These are phyloP conservation scores for Colletotrichum caudatum DNA, from an alignment of 2,329 filamentous ascomycete species.

Conservation along the genomic window DNA sequence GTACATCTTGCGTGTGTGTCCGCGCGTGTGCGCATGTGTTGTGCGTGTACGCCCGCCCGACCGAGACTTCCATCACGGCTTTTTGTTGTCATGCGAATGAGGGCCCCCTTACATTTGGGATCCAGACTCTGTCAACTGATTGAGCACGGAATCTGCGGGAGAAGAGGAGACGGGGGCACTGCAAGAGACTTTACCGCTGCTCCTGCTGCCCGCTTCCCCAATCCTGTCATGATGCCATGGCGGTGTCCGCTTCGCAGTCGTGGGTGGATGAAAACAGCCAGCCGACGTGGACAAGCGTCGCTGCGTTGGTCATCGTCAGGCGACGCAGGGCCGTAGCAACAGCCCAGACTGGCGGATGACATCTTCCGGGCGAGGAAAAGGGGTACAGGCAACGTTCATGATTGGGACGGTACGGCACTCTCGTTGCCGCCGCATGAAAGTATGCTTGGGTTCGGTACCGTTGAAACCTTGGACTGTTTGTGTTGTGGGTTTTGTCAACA, in stretches of 20 bases:
- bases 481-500: slow-evolving; percentile 18
- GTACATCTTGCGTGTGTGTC: background rate
- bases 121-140: background rate
- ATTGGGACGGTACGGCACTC: slow-evolving; percentile 4
- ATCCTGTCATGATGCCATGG: slow-evolving; percentile 28
- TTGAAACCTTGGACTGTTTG: slow-evolving; percentile 10
- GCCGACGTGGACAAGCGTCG: slow-evolving; percentile 36
- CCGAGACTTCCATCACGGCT: background rate
- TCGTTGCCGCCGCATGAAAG: slow-evolving; percentile 9
- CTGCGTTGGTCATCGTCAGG: slow-evolving; percentile 37
- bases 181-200: slow-evolving; percentile 7
- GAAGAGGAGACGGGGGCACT: background rate
- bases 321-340: slow-evolving; percentile 25
- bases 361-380: slow-evolving; percentile 29
- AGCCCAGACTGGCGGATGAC: slow-evolving; percentile 31
- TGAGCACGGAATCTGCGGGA: background rate
- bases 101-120: slow-evolving; percentile 1
- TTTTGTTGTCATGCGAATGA: slow-evolving; percentile 10
- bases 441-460: background rate
- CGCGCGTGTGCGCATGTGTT: background rate
- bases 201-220: background rate
- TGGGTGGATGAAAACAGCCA: slow-evolving; percentile 36
- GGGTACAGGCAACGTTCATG: background rate
- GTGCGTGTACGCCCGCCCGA: background rate
- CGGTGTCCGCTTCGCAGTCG: slow-evolving; percentile 34